Evolutionary conservation across 192 early-diverging fungal species (phyloP), one percentile per base, ranked within the genome.

Genomic region (Linnemannia zychae): DNA sequence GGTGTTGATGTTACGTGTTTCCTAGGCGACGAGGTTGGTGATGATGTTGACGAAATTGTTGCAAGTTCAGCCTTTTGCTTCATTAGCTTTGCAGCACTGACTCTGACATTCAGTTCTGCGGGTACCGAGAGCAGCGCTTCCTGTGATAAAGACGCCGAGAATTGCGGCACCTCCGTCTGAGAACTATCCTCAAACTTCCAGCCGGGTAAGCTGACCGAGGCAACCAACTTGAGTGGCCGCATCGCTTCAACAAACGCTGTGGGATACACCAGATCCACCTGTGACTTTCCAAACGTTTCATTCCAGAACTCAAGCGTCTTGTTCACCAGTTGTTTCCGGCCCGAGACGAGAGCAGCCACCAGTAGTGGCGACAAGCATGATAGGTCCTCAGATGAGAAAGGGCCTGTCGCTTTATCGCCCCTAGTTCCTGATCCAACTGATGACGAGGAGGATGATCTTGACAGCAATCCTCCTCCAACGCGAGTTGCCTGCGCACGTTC

Each of bases 231-330:
- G 31, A 81, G 33, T 24, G 69, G 80, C 67, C 40, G 67, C 67
- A 81, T 74, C 4, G 66, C 70, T 2, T 49, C 44, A 2, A 72
- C 80, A 66, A 81, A 63, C 15, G 60, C 74, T 18, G 70, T 57
- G 0, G 80, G 74, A 33, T 81, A 81, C 20, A 72, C 57, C 20
- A 81, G 47, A 24, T 67, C 38, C 36, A 24, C 34, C 16, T 66
- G 47, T 11, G 50, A 44, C 44, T 7, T 11, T 11, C 80, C 80
- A 65, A 75, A 81, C n/a, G 66, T 81, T 44, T 81, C 33, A 36
- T 81, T 81, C 80, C 80, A 81, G 33, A 81, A 81, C 47, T 81
- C 80, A 18, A 81, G 67, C 7, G 80, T 81, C 44, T 71, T 50
- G 66, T 81, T 81, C 18, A 81, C 80, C 18, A 81, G 44, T 0